Base-by-base conservation (phyloP, 2,329 filamentous ascomycete genomes). In the Aquanectria penicillioides region DNA sequence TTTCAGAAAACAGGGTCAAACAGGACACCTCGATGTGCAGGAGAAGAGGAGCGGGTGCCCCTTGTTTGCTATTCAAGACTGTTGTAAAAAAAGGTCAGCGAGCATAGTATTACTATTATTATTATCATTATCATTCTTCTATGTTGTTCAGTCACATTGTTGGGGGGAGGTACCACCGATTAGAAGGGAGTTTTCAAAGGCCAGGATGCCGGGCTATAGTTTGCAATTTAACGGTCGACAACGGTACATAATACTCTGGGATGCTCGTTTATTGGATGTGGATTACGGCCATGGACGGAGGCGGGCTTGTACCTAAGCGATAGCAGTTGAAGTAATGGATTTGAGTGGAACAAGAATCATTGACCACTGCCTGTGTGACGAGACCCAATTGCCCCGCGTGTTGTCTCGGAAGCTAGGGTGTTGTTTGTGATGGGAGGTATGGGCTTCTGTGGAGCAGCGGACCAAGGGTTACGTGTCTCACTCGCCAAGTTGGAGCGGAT, bases 51-150 rank as follows among this genome's bases (percentile, higher is more conserved):
- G 53, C 51, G 36, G 36, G 28, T 44, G 59, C 58, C 54, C 40
- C 52, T 51, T 25, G 55, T 66, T 66, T 67, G 50, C 52, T 56
- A 57, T 63, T 41, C 50, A 53, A 64, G 56, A 63, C 65, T 61
- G 63, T 66, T 61, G 51, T 61, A 54, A 56, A 70, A 63, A 65
- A 67, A 68, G 58, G 56, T 58, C 63, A 64, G 53, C 55, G 64
- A 63, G 66, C 60, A 66, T 63, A 60, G 34, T 50, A 65, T 61
- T 41, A 44, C 57, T 53, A 61, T 59, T 46, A 38, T 56, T 48
- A 29, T 44, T 54, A 38, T 31, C 53, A 49, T 26, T 43, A 49
- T 58, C 38, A 38, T 54, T 53, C 53, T 50, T 60, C 57, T 36
- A 49, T 57, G 43, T 55, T 54, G 36, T 26, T 22, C 34, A 10